phyloP scores from a whole-genome alignment of 2,329 filamentous ascomycete genomes.

The Catunica adiposa region DNA sequence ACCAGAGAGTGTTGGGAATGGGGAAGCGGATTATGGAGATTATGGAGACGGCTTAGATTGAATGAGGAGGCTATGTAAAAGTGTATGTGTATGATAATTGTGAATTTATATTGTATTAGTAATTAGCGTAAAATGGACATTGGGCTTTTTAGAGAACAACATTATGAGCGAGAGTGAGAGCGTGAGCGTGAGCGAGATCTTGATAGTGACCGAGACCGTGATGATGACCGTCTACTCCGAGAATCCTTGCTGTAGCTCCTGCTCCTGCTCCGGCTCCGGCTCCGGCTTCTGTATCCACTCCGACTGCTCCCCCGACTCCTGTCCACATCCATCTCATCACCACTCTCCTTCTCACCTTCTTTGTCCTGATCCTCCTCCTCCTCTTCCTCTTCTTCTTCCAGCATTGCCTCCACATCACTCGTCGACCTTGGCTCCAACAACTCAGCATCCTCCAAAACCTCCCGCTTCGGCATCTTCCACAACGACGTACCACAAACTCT shows the following conservation, averaged over 20 bases:
- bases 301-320: slow-evolving; percentile 3
- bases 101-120: background rate
- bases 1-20: slow-evolving; percentile 43
- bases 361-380: slow-evolving; percentile 38
- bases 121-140: background rate
- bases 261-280: slow-evolving; percentile 15
- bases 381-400: slow-evolving; percentile 42
- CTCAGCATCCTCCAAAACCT: slow-evolving; percentile 76
- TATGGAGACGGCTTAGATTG: slow-evolving; percentile 14
- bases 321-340: slow-evolving; percentile 17
- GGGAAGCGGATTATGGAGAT: slow-evolving; percentile 30
- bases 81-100: slow-evolving; percentile 7
- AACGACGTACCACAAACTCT: slow-evolving; percentile 80
- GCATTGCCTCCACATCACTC: slow-evolving; percentile 57
- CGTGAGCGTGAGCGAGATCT: background rate
- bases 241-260: slow-evolving; percentile 12
- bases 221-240: background rate
- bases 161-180: background rate
- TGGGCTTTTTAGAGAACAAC: background rate
- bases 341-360: slow-evolving; percentile 23
- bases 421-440: slow-evolving; percentile 69
- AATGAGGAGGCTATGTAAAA: background rate
- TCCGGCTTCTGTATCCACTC: too few species aligned
- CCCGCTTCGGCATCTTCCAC: slow-evolving; percentile 75
- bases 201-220: too few species aligned